Evolutionary conservation across 352 stramenopile species (phyloP).

Genomic region (Globisporangium solare): DNA sequence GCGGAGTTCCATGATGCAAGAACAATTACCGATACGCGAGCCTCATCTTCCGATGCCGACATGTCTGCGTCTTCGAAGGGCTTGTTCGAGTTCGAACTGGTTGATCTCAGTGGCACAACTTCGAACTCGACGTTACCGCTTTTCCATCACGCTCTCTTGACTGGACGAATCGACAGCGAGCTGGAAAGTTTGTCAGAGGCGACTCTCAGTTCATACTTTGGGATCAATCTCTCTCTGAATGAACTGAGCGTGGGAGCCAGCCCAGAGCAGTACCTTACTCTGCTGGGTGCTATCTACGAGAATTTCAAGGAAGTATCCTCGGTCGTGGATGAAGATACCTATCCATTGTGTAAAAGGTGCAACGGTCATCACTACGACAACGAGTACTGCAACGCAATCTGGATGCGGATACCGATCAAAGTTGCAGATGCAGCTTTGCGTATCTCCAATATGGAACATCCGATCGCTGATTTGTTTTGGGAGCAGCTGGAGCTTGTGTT

Average conservation of each 20-base stretch:
- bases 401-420: slow-evolving; percentile 75
- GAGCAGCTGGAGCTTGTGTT: slow-evolving; percentile 81
- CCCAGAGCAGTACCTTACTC: slow-evolving; percentile 58
- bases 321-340: slow-evolving; percentile 78
- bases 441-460: slow-evolving; percentile 50
- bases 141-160: slow-evolving; percentile 81
- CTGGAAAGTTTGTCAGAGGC: slow-evolving; percentile 65
- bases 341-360: slow-evolving; percentile 56
- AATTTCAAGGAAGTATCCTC: slow-evolving; percentile 82
- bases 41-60: slow-evolving; percentile 24
- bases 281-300: slow-evolving; percentile 82
- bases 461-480: slow-evolving; percentile 69
- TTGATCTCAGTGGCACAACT: slow-evolving; percentile 73
- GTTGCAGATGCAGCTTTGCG: slow-evolving; percentile 71
- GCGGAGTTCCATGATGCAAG: slow-evolving; percentile 82
- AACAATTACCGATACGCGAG: slow-evolving; percentile 31
- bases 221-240: slow-evolving; percentile 66
- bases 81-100: slow-evolving; percentile 82
- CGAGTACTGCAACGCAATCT: slow-evolving; percentile 67
- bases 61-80: slow-evolving; percentile 55
- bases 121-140: slow-evolving; percentile 47
- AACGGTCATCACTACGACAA: slow-evolving; percentile 59
- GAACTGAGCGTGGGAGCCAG: slow-evolving; percentile 67
- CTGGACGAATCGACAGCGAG: slow-evolving; percentile 65
- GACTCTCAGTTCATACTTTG: slow-evolving; percentile 56